Percentiles rank a stretch among this genome's conserved stretches.
phyloP scores from a whole-genome alignment of 345 rosid species.

The Acer saccharum region DNA sequence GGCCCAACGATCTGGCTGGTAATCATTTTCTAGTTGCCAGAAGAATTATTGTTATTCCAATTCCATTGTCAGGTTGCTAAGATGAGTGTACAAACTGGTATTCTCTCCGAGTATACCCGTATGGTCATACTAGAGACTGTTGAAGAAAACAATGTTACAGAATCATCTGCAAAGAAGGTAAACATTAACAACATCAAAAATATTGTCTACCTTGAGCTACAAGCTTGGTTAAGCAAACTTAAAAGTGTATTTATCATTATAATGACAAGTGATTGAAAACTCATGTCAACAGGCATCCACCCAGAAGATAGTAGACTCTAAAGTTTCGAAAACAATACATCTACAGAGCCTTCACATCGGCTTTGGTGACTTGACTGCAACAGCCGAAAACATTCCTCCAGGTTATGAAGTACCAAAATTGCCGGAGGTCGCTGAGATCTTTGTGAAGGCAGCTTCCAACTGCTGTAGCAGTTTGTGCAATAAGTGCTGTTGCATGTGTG shows the following conservation, averaged over 20 bases:
- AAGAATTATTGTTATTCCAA: neutral
- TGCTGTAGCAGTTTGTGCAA: constrained; percentile 59
- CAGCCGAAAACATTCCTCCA: constrained; percentile 64
- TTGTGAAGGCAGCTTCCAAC: constrained; percentile 73
- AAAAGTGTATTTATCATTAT: neutral
- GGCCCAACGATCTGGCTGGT: neutral
- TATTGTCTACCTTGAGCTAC: neutral
- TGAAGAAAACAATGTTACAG: constrained; percentile 38
- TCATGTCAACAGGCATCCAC: constrained; percentile 37
- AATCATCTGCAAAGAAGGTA: constrained; percentile 47
- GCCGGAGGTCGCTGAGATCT: constrained; percentile 81
- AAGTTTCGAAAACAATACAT: constrained; percentile 31
- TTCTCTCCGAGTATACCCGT: constrained; percentile 71
- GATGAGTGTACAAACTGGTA: constrained; percentile 59
- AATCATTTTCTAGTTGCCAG: neutral
- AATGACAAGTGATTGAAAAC: constrained; percentile 6
- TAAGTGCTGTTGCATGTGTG: constrained; percentile 87
- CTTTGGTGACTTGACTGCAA: constrained; percentile 71
- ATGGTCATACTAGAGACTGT: constrained; percentile 59
- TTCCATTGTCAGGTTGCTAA: constrained; percentile 53
- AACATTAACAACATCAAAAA: neutral
- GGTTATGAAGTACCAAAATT: constrained; percentile 50
- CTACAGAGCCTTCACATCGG: constrained; percentile 56
- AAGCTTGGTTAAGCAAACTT: neutral
- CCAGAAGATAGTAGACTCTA: constrained; percentile 35